Evolutionary conservation across 805 yeast genomes (phyloP), one percentile per base, ranked within the genome.

Genomic region (Wickerhamiella azymoides): DNA sequence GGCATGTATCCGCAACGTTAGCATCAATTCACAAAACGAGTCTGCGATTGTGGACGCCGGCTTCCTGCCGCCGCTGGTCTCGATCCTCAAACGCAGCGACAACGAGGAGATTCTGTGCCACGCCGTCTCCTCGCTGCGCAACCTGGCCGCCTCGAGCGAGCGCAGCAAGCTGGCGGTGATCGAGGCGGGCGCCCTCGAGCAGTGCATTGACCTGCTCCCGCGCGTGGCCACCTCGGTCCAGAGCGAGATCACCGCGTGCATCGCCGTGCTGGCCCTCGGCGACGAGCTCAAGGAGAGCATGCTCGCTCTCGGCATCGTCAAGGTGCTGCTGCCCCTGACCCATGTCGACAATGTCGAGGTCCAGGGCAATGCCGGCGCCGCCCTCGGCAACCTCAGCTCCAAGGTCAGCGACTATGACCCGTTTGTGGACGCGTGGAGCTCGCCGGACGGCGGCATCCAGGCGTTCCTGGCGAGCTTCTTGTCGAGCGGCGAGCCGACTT

Each of bases 341-440:
- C 77, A 76, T 55, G 82, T 93, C 37, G 74, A 74, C 47, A 86
- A 86, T 61, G 82, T 86, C 49, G 98, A 93, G 65, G 96, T 92
- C 14, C 92, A 95, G 62, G 98, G 98, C 47, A 92, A 92, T 64
- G 83, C 95, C 2, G 98, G 97, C 13, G 98, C 98, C 32, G 97
- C 98, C 1, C 72, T 92, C 54, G 98, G 98, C 26, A 92, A 92
- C 60, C 69, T 92, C 55, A 85, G 96, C 54, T 86, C 96, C 4
- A 77, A 96, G 64, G 84, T 89, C 32, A 75, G 74, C 55, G 88
- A 84, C 55, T 88, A 88, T 63, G 73, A 78, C 49, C 79, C 80
- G 52, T 84, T 92, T 50, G 71, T 85, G 48, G 73, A 76, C 46
- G 73, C 79, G 53, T 92, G 96, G 93, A 68, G 73, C 18, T 68